These are phyloP conservation scores for Aulographum hederae DNA, from an alignment of 2,329 filamentous ascomycete genomes.

Conservation along the genomic window DNA sequence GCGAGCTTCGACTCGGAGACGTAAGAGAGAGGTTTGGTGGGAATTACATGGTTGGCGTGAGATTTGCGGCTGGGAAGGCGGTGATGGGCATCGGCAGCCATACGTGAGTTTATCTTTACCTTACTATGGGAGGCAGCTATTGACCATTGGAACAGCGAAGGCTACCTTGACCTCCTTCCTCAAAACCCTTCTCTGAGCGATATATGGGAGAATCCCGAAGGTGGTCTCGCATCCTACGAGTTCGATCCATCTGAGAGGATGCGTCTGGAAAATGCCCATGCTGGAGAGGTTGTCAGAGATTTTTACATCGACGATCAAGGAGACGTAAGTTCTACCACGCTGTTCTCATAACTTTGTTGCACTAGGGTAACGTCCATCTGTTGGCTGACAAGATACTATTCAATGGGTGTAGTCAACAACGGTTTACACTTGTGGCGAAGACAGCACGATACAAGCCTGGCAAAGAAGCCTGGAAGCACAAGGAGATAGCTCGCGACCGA, in stretches of 20 bases:
- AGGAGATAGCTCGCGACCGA: neutral
- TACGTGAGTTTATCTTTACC: neutral
- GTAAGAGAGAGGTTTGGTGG: constrained; percentile 45
- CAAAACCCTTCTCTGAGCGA: constrained; percentile 5
- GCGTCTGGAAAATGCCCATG: constrained; percentile 19
- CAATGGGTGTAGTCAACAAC: too few relatives aligned
- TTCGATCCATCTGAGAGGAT: too few relatives aligned
- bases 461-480: constrained; percentile 6
- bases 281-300: constrained; percentile 29
- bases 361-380: neutral
- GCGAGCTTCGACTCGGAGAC: constrained; percentile 42
- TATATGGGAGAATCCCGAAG: constrained; percentile 1
- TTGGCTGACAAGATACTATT: too few relatives aligned
- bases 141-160: constrained; percentile 24
- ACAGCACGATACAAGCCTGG: constrained; percentile 27
- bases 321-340: constrained; percentile 10
- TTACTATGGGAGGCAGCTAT: neutral
- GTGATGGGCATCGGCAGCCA: constrained; percentile 43
- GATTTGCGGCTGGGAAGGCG: constrained; percentile 40
- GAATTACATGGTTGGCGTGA: constrained; percentile 56
- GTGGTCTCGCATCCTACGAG: neutral
- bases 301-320: constrained; percentile 17
- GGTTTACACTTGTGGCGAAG: constrained; percentile 31
- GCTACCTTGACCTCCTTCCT: constrained; percentile 14
- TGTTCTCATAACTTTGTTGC: neutral